Base-by-base conservation (phyloP, 2,329 filamentous ascomycete species). In the Hymenotorrendiella dingleyae region DNA sequence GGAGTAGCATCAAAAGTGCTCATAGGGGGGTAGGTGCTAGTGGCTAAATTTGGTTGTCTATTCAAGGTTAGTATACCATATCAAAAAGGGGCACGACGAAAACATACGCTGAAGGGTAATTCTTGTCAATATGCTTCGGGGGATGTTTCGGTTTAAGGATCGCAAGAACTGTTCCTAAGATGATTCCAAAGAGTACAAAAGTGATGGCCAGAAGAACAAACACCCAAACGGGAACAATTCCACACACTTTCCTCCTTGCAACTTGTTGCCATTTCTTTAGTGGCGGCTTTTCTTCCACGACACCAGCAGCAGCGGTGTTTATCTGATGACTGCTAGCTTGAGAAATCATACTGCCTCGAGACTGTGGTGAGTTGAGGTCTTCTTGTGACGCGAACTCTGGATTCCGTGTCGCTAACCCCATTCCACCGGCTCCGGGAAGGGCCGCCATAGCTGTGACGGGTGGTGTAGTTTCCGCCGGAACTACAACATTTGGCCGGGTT, bases 341-440 rank as follows among this genome's bases (percentile, higher is more conserved):
- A 1, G 71, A 75, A 4, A 60, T 62, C 29, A 72, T 68, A 50
- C 75, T 81, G 28, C 72, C 64, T 2, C 70, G 69, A 11, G 75
- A 74, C 20, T 67, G 67, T 20, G 70, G 68, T 5, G 69, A 67
- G 34, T 35, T 58, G 66, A 79, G 60, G 36, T 80, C 72, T 32
- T 78, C 77, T 4, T 67, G 69, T 1, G 77, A 78, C 11, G 75
- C 71, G 59, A 79, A 82, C 51, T 82, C 78, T 0, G 78, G 79
- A 46, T 82, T 74, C 20, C 74, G 68, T 6, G 78, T 76, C 3
- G 78, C 78, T 16, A 80, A 62, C 3, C 77, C 78, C 22, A 82
- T 67, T 12, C 78, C 78, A 4, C 78, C 78, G 4, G 77, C 76
- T n/a, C 78, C 79, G 9, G 53, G 45, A 14, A 61, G 48, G 4